These are phyloP conservation scores for Schwanniomyces vanrijiae DNA, from an alignment of 805 yeast genomes.

Conservation along the genomic window DNA sequence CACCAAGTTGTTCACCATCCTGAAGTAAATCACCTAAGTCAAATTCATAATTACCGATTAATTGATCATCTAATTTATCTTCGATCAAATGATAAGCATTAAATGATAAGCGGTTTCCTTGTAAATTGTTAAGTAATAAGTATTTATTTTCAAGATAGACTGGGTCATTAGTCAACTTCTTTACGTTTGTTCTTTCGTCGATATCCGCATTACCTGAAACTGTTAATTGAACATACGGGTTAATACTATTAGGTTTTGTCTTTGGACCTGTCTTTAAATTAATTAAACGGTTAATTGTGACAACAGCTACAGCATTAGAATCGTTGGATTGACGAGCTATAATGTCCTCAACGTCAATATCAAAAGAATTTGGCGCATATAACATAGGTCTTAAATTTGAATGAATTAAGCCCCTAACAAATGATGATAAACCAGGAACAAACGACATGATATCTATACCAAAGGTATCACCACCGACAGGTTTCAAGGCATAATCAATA, in stretches of 20 bases:
- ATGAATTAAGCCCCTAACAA: conserved; percentile 70
- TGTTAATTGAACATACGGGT: conserved; percentile 56
- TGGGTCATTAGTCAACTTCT: conserved; percentile 56
- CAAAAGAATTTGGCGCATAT: conserved; percentile 80
- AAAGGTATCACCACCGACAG: conserved; percentile 86
- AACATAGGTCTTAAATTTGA: conserved; percentile 72
- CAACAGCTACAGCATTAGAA: conserved; percentile 67
- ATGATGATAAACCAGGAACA: conserved; percentile 74
- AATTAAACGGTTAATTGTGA: conserved; percentile 56
- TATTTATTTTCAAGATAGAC: conserved; percentile 67
- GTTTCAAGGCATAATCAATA: conserved; percentile 78
- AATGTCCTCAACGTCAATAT: conserved; percentile 70
- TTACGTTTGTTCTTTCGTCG: conserved; percentile 57
- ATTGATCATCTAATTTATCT: conserved; percentile 54
- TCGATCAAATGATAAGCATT: conserved; percentile 53
- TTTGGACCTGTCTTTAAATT: conserved; percentile 43
- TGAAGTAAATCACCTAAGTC: conserved; percentile 63
- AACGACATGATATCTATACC: conserved; percentile 84
- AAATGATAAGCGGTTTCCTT: conserved; percentile 53
- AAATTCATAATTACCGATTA: conserved; percentile 48
- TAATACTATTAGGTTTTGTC: conserved; percentile 39
- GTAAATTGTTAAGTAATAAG: conserved; percentile 55
- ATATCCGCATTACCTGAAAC: conserved; percentile 38
- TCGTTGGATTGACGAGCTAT: conserved; percentile 64
- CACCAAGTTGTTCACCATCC: conserved; percentile 42